Base-by-base conservation (phyloP, 176 grass and related monocot genomes). In the Phoenix dactylifera region DNA sequence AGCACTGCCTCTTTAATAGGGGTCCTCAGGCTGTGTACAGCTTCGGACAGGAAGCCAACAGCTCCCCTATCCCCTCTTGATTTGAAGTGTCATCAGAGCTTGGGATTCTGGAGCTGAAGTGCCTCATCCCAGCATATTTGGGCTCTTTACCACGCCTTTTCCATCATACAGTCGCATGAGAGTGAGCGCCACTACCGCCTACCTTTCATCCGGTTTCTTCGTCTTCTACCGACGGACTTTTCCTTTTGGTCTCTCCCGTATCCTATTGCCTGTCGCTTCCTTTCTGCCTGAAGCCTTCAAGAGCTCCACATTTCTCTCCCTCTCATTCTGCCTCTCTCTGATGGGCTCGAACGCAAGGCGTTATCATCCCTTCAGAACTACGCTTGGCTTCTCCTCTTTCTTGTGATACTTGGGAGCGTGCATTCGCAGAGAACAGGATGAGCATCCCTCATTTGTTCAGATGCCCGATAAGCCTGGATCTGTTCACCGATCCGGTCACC, bases 381-480 rank as follows among this genome's bases (percentile, higher is more conserved):
- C 1, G 10, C 6, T 44, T 44, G 35, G 7, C 65, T 68, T 63
- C 35, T 39, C 74, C 18, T 17, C 55, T 22, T 22, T 6, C 22
- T 58, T 28, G 5, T 74, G 64, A 7, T 74, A 63, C 5, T 30
- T 29, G 75, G 56, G 9, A 62, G 26, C 62, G 50, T 22, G 24
- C 3, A 44, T 44, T 12, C 35, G 4, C 22, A 26, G 66, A 57
- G 26, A 53, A 4, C 53, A 54, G 69, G 23, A 95, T 95, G 91
- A 88, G 87, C 87, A 68, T 98, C 14, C 93, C 93, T 54, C 81
- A 91, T 66, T 57, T 98, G 76, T 98, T 92, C 76, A 60, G 87
- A 66, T 98, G 93, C 60, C 93, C 93, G 24, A 98, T 98, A 62
- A 88, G 93, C 70, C 79, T 98, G 44, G 93, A 98, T 72, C 68